These are phyloP conservation scores for Ensete ventricosum DNA, from an alignment of 176 grass and related monocot genomes.

Conservation along the genomic window DNA sequence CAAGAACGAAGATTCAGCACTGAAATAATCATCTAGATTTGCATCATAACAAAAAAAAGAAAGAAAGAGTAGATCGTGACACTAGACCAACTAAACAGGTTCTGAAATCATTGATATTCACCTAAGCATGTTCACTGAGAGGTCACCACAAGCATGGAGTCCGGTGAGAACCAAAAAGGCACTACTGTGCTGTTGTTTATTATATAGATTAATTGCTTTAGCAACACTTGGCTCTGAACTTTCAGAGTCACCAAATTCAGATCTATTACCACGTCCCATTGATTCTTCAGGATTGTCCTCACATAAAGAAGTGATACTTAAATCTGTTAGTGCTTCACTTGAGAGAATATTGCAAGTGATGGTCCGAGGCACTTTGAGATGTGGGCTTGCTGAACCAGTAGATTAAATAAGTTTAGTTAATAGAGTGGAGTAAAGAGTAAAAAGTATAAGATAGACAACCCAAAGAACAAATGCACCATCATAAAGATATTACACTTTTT, in stretches of 20 bases:
- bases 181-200: background rate
- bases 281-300: constrained; percentile 27
- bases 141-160: constrained; percentile 94
- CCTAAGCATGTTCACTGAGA: constrained; percentile 99
- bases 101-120: constrained; percentile 15
- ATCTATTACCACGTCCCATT: constrained; percentile 17
- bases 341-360: constrained; percentile 84
- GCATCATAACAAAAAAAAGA: background rate
- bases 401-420: constrained; percentile 1
- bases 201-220: background rate
- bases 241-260: background rate
- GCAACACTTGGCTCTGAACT: background rate
- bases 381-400: constrained; percentile 41
- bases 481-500: constrained; percentile 45
- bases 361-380: constrained; percentile 58
- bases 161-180: constrained; percentile 59
- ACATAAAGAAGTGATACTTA: constrained; percentile 41
- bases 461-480: constrained; percentile 9
- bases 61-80: background rate
- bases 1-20: background rate
- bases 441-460: constrained; percentile 3
- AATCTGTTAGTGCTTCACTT: constrained; percentile 56
- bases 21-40: background rate
- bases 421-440: background rate
- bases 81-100: background rate